Conservation (phyloP, 176 grass and related monocot species). For the Tuctoria greenei region DNA sequence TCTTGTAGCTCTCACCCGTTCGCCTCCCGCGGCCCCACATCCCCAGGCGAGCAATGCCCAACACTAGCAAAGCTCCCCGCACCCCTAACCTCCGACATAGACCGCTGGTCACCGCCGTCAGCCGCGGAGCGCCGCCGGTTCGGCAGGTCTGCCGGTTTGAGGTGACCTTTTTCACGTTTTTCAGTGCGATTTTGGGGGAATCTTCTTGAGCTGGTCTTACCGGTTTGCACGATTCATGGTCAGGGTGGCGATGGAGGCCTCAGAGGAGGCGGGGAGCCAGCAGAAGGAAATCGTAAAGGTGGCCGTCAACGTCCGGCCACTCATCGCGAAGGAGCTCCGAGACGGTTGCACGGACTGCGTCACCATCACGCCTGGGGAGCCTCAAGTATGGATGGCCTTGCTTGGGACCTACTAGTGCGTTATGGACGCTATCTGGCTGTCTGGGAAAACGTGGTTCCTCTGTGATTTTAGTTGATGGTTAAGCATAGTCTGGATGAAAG, state of each 20-base stretch:
- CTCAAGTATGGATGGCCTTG: constrained; percentile 60
- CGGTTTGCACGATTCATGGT: neutral
- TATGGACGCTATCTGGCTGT: neutral
- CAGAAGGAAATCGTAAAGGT: constrained; percentile 88
- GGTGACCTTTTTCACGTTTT: neutral
- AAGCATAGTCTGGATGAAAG: neutral
- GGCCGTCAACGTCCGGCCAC: constrained; percentile 84
- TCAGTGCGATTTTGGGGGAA: neutral
- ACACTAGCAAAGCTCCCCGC: neutral
- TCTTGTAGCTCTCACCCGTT: constrained; percentile 33
- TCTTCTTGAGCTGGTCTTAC: neutral
- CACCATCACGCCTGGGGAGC: constrained; percentile 66
- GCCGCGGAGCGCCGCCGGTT: neutral
- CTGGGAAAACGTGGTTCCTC: neutral
- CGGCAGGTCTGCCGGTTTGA: neutral
- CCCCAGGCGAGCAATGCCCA: neutral
- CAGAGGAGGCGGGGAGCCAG: constrained; percentile 39
- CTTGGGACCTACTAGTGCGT: neutral
- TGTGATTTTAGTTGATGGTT: neutral
- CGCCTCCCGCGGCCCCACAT: neutral
- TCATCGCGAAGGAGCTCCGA: constrained; percentile 83
- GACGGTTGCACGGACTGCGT: constrained; percentile 84
- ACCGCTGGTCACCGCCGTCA: neutral
- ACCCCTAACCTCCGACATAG: neutral
- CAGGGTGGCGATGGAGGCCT: constrained; percentile 51